Conservation (phyloP, 257 asterid genomes). For the Gardenia jasminoides region DNA sequence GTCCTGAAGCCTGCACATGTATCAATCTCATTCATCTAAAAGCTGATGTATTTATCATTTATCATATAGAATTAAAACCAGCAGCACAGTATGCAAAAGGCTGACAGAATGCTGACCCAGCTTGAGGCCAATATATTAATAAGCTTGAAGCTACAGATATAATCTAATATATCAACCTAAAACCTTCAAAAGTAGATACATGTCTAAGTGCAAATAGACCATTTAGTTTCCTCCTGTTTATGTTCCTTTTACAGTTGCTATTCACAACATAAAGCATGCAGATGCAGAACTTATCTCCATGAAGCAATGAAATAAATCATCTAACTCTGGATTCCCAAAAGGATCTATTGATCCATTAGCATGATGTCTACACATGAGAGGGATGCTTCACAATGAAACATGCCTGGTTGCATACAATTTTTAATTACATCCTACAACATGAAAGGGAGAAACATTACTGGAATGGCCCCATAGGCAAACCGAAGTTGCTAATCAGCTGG, state of each 20-base stretch:
- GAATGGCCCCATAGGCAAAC: slow-evolving; percentile 98
- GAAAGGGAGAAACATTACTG: slow-evolving; percentile 64
- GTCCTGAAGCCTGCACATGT: slow-evolving; percentile 79
- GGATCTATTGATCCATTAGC: background rate
- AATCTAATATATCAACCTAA: background rate
- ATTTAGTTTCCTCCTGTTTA: background rate
- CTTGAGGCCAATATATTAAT: background rate
- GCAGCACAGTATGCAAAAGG: background rate
- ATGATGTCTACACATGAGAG: background rate
- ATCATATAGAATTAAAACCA: background rate
- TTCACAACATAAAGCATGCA: background rate
- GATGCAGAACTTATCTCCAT: background rate
- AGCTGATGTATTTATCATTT: background rate
- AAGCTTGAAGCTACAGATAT: background rate
- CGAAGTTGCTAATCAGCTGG: slow-evolving; percentile 69
- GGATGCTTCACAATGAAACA: background rate
- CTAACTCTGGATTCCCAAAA: background rate
- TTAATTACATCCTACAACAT: background rate
- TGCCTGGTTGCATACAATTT: background rate
- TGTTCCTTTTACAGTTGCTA: background rate
- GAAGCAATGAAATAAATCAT: background rate
- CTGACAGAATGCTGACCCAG: background rate
- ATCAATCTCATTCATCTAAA: slow-evolving; percentile 5
- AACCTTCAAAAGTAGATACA: background rate
- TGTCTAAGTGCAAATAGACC: background rate